Base-by-base conservation (phyloP, 345 rosid genomes). In the Dovyalis caffra region DNA sequence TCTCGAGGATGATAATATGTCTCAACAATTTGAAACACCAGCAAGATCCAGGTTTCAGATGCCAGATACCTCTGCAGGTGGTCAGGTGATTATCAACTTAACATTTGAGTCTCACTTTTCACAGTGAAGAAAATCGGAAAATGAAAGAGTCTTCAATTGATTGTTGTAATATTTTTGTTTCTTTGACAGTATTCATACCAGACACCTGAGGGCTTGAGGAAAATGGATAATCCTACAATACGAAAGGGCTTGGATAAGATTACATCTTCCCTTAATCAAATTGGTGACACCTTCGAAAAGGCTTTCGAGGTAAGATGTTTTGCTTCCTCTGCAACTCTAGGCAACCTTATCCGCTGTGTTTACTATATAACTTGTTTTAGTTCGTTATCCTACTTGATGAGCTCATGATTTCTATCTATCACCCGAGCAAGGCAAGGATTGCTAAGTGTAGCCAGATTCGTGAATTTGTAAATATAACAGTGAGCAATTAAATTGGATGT, bases 211-310 rank as follows among this genome's bases (percentile, higher is more conserved):
- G 83, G 87, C 68, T 61, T 68, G 37, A 82, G 75, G 81, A 90
- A 86, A 86, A 81, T 85, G 78, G 94, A 91, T n/a, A 89, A 70
- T 85, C 96, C 93, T 68, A 78, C 80, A 38, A 76, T 90, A 6
- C 85, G 96, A 65, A 91, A 86, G 83, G 89, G 95, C 74, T 87
- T 91, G 86, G 92, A 91, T 72, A 89, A 78, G 76, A 77, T 95
- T 78, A 80, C 92, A 18, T 69, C 92, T 49, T 92, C 99, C 47
- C 87, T 92, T 62, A 92, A 95, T 83, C 95, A 91, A 33, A 87
- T 91, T 64, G 99, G 94, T 21, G 99, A 88, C 70, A 83, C 90
- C 53, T 92, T 95, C 84, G 99, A 95, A 79, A 95, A 88, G 86
- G 95, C 94, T 16, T 88, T 87, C 67, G 99, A 90, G 83, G 98